Base-by-base conservation (phyloP, 306 rosid species). In the Hylodesmum podocarpum region DNA sequence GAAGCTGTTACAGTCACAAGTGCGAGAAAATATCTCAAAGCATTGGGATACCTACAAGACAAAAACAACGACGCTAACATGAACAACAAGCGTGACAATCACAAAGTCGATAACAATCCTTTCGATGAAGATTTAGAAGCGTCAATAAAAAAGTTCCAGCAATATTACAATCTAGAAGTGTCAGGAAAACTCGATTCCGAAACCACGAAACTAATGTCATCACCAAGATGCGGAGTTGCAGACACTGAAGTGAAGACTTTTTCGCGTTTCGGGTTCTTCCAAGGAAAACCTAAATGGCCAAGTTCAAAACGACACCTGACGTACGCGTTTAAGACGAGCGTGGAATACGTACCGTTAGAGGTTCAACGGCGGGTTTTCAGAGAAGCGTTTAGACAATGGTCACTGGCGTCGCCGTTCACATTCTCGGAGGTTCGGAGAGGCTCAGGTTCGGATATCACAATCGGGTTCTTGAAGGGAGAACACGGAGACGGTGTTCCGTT, bases 141-240 rank as follows among this genome's bases (percentile, higher is more conserved):
- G n/a, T 21, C 73, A n/a, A 44, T 28, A 6, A 43, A 25, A 49
- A 68, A 15, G 27, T 68, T 68, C 6, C 73, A 68, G 15, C 13
- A 68, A 44, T 27, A 41, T 4, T 68, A 68, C 9, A 2, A 43
- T 6, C 58, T 44, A 27, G n/a, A 41, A 1, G 73, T 68, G 11
- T 68, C 55, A 3, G 73, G 73, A 27, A 43, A 44, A 68, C 73
- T 68, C 4, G 73, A 68, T 24, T 25, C 73, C 0, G 58, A 46
- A 12, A 68, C 73, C 57, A 46, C 11, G 0, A 68, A 68, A 8
- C n/a, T 47, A 13, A 44, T 41, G 41, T 27, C 29, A 3, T 2
- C 7, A n/a, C 73, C 34, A 4, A 39, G 70, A 46, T 66, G 71
- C 21, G 71, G 53, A 40, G 19, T 39, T 49, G 36, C 71, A 14